phyloP scores from a whole-genome alignment of 352 stramenopile genomes.

The Phytophthora pinifolia region DNA sequence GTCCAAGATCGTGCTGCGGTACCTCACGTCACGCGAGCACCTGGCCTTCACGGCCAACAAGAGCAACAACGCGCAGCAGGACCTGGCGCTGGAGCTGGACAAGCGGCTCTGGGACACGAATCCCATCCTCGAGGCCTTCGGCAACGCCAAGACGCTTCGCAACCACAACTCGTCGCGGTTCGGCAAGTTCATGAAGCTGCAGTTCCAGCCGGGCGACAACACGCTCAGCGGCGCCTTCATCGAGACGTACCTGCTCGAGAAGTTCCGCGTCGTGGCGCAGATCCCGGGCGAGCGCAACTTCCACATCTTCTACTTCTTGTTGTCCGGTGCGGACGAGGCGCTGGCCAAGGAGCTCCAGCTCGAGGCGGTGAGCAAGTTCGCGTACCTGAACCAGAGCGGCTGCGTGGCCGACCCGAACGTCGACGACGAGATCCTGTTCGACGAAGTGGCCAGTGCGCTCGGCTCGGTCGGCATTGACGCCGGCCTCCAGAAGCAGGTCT shows the following conservation, averaged over 20 bases:
- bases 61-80: conserved; percentile 39
- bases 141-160: conserved; percentile 87
- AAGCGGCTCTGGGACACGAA: conserved; percentile 89
- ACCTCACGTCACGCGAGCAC: conserved; percentile 83
- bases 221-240: conserved; percentile 80
- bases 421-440: conserved; percentile 87
- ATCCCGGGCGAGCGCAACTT: conserved; percentile 89
- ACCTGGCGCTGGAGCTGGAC: conserved; percentile 78
- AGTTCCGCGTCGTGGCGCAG: conserved; percentile 88
- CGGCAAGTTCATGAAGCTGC: conserved; percentile 90
- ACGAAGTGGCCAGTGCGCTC: conserved; percentile 82
- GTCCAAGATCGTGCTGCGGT: conserved; percentile 88
- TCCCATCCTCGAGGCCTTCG: conserved; percentile 87
- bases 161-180: conserved; percentile 90
- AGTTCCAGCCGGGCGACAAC: conserved; percentile 78
- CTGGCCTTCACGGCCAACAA: conserved; percentile 47
- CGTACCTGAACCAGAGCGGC: conserved; percentile 88
- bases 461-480: conserved; percentile 71
- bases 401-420: conserved; percentile 83
- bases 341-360: conserved; percentile 63
- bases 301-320: conserved; percentile 92
- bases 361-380: conserved; percentile 52
- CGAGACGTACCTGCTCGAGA: conserved; percentile 90
- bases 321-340: conserved; percentile 70
- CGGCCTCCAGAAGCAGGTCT: conserved; percentile 72